Percentiles rank a stretch among this genome's conserved stretches.
These are phyloP conservation scores for Fusarium pseudonygamai DNA, from an alignment of 2,329 filamentous ascomycete species.

Conservation along the genomic window DNA sequence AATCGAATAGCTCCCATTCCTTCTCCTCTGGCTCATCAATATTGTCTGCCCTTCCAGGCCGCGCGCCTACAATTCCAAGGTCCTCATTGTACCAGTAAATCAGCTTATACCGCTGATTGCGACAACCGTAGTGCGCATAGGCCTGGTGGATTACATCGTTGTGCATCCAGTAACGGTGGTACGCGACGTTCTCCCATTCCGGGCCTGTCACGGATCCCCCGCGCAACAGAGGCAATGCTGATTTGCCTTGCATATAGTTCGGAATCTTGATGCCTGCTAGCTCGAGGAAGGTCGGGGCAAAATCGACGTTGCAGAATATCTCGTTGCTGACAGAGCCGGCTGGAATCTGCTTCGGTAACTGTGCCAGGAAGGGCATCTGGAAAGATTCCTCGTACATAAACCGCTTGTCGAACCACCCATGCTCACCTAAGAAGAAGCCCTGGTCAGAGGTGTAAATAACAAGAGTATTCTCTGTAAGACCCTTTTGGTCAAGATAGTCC, in stretches of 20 bases:
- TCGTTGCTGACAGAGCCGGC: conserved; percentile 53
- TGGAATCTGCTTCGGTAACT: conserved; percentile 55
- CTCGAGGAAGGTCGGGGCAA: conserved; percentile 61
- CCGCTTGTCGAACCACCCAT: conserved; percentile 67
- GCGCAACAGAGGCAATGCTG: conserved; percentile 51
- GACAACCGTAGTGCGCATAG: conserved; percentile 62
- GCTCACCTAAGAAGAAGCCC: conserved; percentile 66
- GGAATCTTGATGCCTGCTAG: conserved; percentile 53
- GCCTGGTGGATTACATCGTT: conserved; percentile 60
- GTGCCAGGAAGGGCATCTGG: conserved; percentile 64
- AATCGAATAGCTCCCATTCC: conserved; percentile 66
- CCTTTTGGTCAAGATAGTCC: conserved; percentile 54
- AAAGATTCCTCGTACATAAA: conserved; percentile 68
- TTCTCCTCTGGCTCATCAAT: conserved; percentile 40
- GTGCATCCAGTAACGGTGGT: conserved; percentile 67
- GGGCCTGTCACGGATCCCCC: conserved; percentile 43
- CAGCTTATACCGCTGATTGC: conserved; percentile 62
- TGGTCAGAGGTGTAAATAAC: conserved; percentile 65
- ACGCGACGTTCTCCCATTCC: conserved; percentile 62
- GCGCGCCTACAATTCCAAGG: conserved; percentile 56
- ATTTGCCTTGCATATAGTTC: conserved; percentile 62
- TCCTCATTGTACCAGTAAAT: conserved; percentile 66
- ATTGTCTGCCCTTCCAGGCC: conserved; percentile 46
- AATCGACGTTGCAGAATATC: conserved; percentile 64
- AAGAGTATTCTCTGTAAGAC: conserved; percentile 56